Evolutionary conservation across 139 green algal species (phyloP), one percentile per base, ranked within the genome.

Genomic region (Micromonas commoda): DNA sequence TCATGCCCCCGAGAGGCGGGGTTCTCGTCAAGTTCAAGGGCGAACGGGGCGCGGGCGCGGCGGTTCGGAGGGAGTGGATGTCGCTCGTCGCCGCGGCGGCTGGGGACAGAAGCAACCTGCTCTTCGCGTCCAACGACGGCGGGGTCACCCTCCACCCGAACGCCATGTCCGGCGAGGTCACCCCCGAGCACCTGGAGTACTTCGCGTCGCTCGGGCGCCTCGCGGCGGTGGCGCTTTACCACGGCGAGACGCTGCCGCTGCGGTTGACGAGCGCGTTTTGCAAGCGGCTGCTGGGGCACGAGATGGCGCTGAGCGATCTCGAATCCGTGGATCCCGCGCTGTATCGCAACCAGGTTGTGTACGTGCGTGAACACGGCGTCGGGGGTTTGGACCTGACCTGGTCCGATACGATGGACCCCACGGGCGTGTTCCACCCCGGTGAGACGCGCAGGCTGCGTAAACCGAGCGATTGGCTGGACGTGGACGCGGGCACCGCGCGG

Each of bases 31-130:
- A 13, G 26, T 68, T 68, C 61, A 68, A 32, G 26, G 26, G 28
- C 26, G 61, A 68, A 68, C 9, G 5, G 5, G 61, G 61, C 5
- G 9, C 20, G 26, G 61, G 61, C 61, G 61, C 61, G 9, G 61
- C n/a, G 61, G 61, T 68, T 29, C 61, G 61, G 16, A 13, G 61
- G 5, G 61, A 68, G 61, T 68, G 61, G 61, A 35, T 68, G n/a
- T 35, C 61, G 16, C 20, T 68, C 61, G 26, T 68, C 5, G 6
- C n/a, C n/a, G 61, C 24, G 9, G n/a, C 24, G 9, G 61, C 61
- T 6, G 9, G n/a, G 16, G 26, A 68, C 26, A 13, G 24, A 20
- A 32, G 28, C 28, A 32, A 20, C n/a, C 61, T 32, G 6, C 26
- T 68, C n/a, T 68, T 68, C 61, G 28, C 26, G 16, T 35, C n/a